Evolutionary conservation across 2,329 filamentous ascomycete genomes (phyloP).

Genomic region (Calonectria montana): DNA sequence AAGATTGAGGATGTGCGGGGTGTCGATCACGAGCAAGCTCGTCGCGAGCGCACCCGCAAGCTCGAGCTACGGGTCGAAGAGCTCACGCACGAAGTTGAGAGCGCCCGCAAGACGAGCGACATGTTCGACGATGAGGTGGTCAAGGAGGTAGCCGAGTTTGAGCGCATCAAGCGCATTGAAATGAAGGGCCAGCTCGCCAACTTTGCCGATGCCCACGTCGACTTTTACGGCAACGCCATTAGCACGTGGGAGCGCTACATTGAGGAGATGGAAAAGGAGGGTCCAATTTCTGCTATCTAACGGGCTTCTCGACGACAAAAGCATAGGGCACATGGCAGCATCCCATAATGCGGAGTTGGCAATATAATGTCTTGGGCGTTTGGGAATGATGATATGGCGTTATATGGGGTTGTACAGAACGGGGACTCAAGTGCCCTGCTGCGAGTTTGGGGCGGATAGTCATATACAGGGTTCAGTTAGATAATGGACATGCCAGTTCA

Average conservation of each 20-base stretch:
- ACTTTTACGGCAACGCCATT: slow-evolving; percentile 84
- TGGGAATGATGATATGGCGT: slow-evolving; percentile 27
- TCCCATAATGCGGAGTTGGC: slow-evolving; percentile 1
- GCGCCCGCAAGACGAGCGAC: slow-evolving; percentile 86
- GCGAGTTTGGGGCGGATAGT: not conserved
- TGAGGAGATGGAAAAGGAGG: slow-evolving; percentile 84
- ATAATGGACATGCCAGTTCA: not conserved
- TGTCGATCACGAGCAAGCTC: slow-evolving; percentile 93
- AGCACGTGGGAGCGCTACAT: slow-evolving; percentile 92
- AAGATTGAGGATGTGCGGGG: slow-evolving; percentile 98
- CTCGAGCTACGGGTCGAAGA: slow-evolving; percentile 94
- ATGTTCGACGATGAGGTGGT: slow-evolving; percentile 97
- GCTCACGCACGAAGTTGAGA: slow-evolving; percentile 88
- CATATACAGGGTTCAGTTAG: not conserved
- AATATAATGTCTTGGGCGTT: slow-evolving; percentile 32
- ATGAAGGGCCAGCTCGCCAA: slow-evolving; percentile 88
- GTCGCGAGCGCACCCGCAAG: slow-evolving; percentile 87
- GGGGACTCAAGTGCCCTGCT: not conserved
- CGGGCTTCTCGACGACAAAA: not conserved
- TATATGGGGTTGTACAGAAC: slow-evolving; percentile 19
- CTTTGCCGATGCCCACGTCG: slow-evolving; percentile 85
- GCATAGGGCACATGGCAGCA: not conserved
- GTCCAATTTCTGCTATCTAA: slow-evolving; percentile 39
- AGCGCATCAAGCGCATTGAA: slow-evolving; percentile 94
- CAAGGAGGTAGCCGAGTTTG: slow-evolving; percentile 92